Conservation (phyloP, 2,329 filamentous ascomycete species). For the Trichophyton verrucosum region DNA sequence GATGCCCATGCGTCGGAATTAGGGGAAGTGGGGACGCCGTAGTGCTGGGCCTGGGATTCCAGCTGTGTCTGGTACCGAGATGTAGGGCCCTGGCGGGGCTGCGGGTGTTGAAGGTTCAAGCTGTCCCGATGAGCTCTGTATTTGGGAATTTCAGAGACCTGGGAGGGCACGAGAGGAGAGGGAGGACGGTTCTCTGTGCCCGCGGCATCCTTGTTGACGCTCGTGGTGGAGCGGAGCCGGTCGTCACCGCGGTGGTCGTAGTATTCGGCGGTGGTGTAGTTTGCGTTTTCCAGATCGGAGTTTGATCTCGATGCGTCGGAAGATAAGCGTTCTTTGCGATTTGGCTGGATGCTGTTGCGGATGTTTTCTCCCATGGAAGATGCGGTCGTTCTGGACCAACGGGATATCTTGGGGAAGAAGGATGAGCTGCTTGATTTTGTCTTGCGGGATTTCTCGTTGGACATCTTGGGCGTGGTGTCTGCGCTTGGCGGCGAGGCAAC, state of each 20-base stretch:
- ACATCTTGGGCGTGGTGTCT: conserved; percentile 59
- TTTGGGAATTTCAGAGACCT: conserved; percentile 46
- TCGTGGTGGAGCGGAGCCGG: conserved; percentile 32
- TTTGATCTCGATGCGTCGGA: conserved; percentile 60
- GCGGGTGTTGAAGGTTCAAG: conserved; percentile 51
- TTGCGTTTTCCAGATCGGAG: conserved; percentile 58
- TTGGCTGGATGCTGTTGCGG: conserved; percentile 46
- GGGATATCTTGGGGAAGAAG: conserved; percentile 80
- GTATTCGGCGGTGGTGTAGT: conserved; percentile 35
- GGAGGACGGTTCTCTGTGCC: conserved; percentile 41
- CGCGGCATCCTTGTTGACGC: conserved; percentile 24
- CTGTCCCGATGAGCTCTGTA: conserved; percentile 54
- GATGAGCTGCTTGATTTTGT: conserved; percentile 78
- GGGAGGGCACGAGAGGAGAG: conserved; percentile 51
- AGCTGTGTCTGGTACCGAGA: conserved; percentile 49
- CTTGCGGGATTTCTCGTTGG: conserved; percentile 64
- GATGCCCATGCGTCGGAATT: conserved; percentile 37
- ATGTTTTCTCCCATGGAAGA: conserved; percentile 74
- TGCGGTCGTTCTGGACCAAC: conserved; percentile 93
- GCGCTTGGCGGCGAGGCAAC: conserved; percentile 46
- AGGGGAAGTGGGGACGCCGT: conserved; percentile 31
- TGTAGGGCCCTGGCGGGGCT: conserved; percentile 50
- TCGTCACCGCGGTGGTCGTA: conserved; percentile 38
- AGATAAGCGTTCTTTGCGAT: conserved; percentile 49
- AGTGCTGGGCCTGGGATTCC: conserved; percentile 48